Conservation (phyloP, 2,329 filamentous ascomycete genomes). For the Mycocentrospora acerina region DNA sequence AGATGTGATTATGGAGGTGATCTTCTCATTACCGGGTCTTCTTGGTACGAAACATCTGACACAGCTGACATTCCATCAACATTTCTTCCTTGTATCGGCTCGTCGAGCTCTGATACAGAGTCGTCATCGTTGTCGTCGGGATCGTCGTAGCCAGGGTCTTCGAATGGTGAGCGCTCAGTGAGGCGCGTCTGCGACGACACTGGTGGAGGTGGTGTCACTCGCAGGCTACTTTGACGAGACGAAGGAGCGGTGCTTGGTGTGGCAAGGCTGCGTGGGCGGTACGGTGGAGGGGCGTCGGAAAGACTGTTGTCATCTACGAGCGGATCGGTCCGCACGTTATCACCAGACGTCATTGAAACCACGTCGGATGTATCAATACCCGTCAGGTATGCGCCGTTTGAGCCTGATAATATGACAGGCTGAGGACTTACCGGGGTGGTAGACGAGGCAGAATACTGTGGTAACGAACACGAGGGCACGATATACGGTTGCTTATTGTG, state of each 20-base stretch:
- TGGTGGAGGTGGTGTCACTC: constrained; percentile 12
- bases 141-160: too few relatives aligned
- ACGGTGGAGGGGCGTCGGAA: constrained; percentile 39
- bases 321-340: constrained; percentile 27
- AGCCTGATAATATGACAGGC: constrained; percentile 36
- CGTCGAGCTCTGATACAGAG: constrained; percentile 30
- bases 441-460: constrained; percentile 17
- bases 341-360: constrained; percentile 29
- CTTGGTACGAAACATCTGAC: constrained; percentile 37
- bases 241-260: constrained; percentile 28
- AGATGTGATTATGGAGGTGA: constrained; percentile 10
- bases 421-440: constrained; percentile 13
- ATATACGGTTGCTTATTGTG: constrained; percentile 16
- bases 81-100: constrained; percentile 15
- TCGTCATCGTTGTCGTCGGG: constrained; percentile 29
- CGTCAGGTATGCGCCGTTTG: constrained; percentile 38
- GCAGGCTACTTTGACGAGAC: constrained; percentile 38
- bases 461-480: constrained; percentile 15
- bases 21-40: constrained; percentile 25
- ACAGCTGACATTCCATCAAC: constrained; percentile 30
- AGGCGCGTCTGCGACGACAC: constrained; percentile 25
- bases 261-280: constrained; percentile 36
- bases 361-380: constrained; percentile 43
- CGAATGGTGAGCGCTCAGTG: constrained; percentile 36
- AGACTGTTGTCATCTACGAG: constrained; percentile 34